Evolutionary conservation across 2,329 filamentous ascomycete genomes (phyloP).

Genomic region (Stachybotrys elegans): DNA sequence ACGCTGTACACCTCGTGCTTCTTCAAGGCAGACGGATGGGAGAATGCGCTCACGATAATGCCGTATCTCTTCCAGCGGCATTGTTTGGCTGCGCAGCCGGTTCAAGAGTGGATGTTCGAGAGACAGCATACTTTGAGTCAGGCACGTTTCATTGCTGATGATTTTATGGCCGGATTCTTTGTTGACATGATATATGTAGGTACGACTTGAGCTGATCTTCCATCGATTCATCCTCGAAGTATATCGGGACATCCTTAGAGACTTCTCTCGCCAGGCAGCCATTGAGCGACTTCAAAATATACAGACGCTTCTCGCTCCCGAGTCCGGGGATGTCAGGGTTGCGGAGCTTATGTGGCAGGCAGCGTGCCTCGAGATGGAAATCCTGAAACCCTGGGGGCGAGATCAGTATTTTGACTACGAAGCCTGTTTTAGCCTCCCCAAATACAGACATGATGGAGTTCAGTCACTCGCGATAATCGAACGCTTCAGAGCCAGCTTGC

Average conservation of each 20-base stretch:
- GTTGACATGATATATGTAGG: neutral
- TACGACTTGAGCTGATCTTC: neutral
- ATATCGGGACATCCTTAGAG: neutral
- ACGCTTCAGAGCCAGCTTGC: no score
- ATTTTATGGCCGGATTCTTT: no score
- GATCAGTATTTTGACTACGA: neutral
- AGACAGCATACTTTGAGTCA: no score
- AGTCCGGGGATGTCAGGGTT: neutral
- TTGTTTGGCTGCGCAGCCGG: no score
- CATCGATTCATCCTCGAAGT: neutral
- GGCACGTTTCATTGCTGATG: no score
- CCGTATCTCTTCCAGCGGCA: neutral
- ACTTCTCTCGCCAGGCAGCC: neutral
- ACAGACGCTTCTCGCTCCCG: neutral
- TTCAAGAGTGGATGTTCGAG: no score
- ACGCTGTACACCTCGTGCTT: neutral
- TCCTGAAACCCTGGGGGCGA: neutral
- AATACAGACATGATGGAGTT: no score
- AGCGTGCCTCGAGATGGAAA: neutral
- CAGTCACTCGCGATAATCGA: no score
- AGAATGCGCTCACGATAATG: neutral
- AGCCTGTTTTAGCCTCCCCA: neutral
- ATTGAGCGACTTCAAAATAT: neutral
- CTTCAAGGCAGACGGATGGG: neutral
- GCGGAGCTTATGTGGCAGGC: neutral